A percentile compares a stretch with the other conserved stretches of the same genome.
These are phyloP conservation scores for Capniomyces stellatus DNA, from an alignment of 371 early-diverging fungal genomes.

Conservation along the genomic window DNA sequence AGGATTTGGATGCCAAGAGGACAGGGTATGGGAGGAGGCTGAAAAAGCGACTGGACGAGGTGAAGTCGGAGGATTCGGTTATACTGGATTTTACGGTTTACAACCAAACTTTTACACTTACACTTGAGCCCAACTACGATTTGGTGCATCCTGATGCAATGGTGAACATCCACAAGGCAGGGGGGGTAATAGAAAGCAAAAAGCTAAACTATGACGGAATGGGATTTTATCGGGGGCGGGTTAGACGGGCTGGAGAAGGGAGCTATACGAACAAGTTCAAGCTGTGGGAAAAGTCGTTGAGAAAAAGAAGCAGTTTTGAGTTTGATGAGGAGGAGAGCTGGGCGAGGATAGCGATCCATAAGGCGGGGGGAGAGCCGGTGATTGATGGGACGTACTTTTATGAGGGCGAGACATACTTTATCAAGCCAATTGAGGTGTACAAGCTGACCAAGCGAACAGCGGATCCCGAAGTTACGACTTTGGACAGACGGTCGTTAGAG, in stretches of 20 bases:
- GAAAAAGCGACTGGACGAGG: slow-evolving; percentile 7
- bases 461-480: slow-evolving; percentile 31
- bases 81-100: slow-evolving; percentile 41
- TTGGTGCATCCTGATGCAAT: slow-evolving; percentile 49
- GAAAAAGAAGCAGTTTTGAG: slow-evolving; percentile 16
- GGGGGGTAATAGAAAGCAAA: slow-evolving; percentile 10
- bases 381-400: slow-evolving; percentile 44
- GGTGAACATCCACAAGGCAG: slow-evolving; percentile 16
- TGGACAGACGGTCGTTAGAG: slow-evolving; percentile 9
- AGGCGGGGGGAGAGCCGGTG: slow-evolving; percentile 25
- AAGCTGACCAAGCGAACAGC: slow-evolving; percentile 29
- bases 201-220: slow-evolving; percentile 22
- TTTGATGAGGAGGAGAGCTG: slow-evolving; percentile 35
- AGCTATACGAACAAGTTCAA: slow-evolving; percentile 9
- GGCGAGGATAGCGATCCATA: slow-evolving; percentile 41
- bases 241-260: slow-evolving; percentile 18
- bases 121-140: slow-evolving; percentile 51
- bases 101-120: slow-evolving; percentile 47
- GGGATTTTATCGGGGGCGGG: slow-evolving; percentile 40
- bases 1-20: no score
- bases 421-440: slow-evolving; percentile 37
- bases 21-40: background rate
- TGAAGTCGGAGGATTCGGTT: slow-evolving; percentile 34
- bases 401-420: slow-evolving; percentile 35
- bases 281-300: slow-evolving; percentile 13